Evolutionary conservation across 2,329 filamentous ascomycete genomes (phyloP), one percentile per base, ranked within the genome.

Genomic region (Lasiodiplodia gonubiensis): DNA sequence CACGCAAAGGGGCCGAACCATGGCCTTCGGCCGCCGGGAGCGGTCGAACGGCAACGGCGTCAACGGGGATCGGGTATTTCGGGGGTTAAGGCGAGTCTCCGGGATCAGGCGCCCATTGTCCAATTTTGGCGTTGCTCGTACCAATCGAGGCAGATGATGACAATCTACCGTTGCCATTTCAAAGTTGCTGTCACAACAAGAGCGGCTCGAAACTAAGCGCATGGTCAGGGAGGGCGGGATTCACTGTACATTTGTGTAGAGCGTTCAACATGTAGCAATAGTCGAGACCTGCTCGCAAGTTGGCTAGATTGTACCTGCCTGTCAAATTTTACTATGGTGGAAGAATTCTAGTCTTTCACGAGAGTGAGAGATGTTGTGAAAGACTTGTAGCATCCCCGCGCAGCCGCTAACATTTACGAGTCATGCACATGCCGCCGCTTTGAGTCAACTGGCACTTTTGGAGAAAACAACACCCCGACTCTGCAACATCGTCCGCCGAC

Each of bases 361-460:
- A n/a, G n/a, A n/a, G n/a, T n/a, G n/a, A n/a, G n/a, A n/a, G n/a
- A n/a, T n/a, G n/a, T n/a, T n/a, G n/a, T n/a, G n/a, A n/a, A n/a
- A n/a, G n/a, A n/a, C 30, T 33, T 33, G n/a, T 10, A 46, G 23
- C 25, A 51, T 51, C 59, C 59, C 59, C 46, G 59, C 59, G 57
- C 21, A 39, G 59, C 59, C 59, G 46, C 59, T 51, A 46, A 49
- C 59, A 46, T 51, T 63, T 63, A 27, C 59, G 59, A 63, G 59
- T 63, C 59, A 63, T 63, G 59, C 59, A 63, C 35, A 46, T 63
- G 30, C 59, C 59, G 59, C 59, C 42, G 59, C 42, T 23, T 63
- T 63, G 59, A 63, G 37, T 63, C 59, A 63, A 51, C n/a, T 33
- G 46, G 46, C 59, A 46, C 59, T 23, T 35, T 25, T 51, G 27